Percentiles rank a stretch among this genome's conserved stretches.
Evolutionary conservation across 140 eudicot species (phyloP).

Genomic region (Senecio squalidus): DNA sequence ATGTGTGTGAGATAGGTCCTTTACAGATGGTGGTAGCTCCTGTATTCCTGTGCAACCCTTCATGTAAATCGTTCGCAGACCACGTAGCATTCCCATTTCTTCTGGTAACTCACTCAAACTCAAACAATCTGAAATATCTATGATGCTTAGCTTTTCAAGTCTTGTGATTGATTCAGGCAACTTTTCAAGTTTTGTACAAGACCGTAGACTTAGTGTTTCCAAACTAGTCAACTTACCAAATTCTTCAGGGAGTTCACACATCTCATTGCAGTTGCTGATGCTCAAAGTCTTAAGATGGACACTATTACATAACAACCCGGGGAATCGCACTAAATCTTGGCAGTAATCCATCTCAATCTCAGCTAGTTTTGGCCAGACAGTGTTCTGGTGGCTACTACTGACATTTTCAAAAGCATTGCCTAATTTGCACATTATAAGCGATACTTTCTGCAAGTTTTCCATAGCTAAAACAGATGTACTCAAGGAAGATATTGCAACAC

Average conservation of each 20-base stretch:
- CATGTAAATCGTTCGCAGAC: slow-evolving; percentile 28
- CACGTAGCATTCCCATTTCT: slow-evolving; percentile 23
- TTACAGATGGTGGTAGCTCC: slow-evolving; percentile 30
- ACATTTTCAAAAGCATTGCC: slow-evolving; percentile 18
- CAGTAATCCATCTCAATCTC: slow-evolving; percentile 47
- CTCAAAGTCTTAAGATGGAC: slow-evolving; percentile 27
- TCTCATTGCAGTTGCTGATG: slow-evolving; percentile 37
- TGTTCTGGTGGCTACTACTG: neutral
- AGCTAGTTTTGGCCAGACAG: slow-evolving; percentile 24
- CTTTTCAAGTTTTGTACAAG: slow-evolving; percentile 29
- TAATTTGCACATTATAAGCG: slow-evolving; percentile 35
- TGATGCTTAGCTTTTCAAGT: slow-evolving; percentile 16
- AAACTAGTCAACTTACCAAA: slow-evolving; percentile 23
- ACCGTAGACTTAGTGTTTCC: slow-evolving; percentile 28
- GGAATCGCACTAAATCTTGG: slow-evolving; percentile 30
- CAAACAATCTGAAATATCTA: slow-evolving; percentile 37
- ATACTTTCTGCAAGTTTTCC: slow-evolving; percentile 33
- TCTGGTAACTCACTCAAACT: slow-evolving; percentile 30
- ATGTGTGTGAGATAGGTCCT: neutral
- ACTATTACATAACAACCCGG: slow-evolving; percentile 17
- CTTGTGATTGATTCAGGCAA: slow-evolving; percentile 31
- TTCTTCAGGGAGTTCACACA: slow-evolving; percentile 23
- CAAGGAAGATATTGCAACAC: slow-evolving; percentile 29
- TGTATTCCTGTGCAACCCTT: slow-evolving; percentile 31
- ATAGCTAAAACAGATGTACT: slow-evolving; percentile 17